Conservation (phyloP, 352 stramenopile genomes). For the Phytophthora nicotianae region DNA sequence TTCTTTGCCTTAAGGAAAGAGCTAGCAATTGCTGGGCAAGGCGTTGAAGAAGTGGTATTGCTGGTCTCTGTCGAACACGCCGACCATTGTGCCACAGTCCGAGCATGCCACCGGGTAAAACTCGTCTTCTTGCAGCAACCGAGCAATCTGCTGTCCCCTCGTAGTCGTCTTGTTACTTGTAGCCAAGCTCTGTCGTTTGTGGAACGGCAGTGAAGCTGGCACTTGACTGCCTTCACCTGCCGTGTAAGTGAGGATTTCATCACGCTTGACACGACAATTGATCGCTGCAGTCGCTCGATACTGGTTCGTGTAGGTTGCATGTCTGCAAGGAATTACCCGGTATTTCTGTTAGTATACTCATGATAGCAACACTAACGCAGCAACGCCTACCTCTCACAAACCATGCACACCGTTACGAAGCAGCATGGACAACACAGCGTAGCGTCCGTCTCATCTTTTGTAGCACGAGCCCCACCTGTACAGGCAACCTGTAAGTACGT, state of each 20-base stretch:
- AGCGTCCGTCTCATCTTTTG: constrained; percentile 45
- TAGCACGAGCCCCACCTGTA: constrained; percentile 16
- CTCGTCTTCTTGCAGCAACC: constrained; percentile 53
- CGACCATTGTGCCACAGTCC: constrained; percentile 76
- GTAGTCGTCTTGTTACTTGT: constrained; percentile 17
- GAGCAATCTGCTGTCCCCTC: constrained; percentile 25
- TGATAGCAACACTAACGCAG: background rate
- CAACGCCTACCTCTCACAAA: constrained; percentile 56
- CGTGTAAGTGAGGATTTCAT: constrained; percentile 71
- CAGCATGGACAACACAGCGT: constrained; percentile 80
- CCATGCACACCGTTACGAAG: constrained; percentile 82
- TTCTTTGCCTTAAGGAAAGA: no score
- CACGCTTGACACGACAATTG: constrained; percentile 77
- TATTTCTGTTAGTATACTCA: constrained; percentile 10
- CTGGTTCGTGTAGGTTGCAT: constrained; percentile 72
- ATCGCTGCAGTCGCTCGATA: constrained; percentile 64
- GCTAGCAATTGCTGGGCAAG: constrained; percentile 63
- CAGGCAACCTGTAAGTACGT: constrained; percentile 7
- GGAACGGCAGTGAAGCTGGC: constrained; percentile 35
- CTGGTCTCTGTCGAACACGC: constrained; percentile 63
- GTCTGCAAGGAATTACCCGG: constrained; percentile 27
- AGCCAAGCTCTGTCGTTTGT: constrained; percentile 43
- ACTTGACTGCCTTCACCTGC: constrained; percentile 18
- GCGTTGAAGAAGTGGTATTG: constrained; percentile 85
- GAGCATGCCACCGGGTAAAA: constrained; percentile 76